Base-by-base conservation (phyloP, 2,329 filamentous ascomycete genomes). In the Calonectria leucothoes region DNA sequence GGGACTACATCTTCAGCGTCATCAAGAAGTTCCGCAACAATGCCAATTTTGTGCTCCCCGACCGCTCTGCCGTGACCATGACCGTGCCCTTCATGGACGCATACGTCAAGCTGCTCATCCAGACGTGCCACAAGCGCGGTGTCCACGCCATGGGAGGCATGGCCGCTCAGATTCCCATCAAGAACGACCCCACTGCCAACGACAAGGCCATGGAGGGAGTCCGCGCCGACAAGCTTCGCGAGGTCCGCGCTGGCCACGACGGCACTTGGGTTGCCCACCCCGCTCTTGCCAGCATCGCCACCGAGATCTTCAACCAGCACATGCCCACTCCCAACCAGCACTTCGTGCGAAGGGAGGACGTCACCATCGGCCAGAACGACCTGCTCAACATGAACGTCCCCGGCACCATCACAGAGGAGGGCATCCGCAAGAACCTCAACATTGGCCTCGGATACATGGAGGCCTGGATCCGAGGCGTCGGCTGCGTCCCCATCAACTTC, bases 11-110 rank as follows among this genome's bases (percentile, higher is more conserved):
- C 88, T 99, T 99, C 91, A 97, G 94, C 85, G 95, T 96, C 83
- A 98, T 99, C 90, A 99, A 99, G 91, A 98, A 98, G 87, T 98
- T 98, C 94, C 95, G 97, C 84, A 92, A 98, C 82, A 97, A 98
- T 89, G 89, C 94, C 81, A 93, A 93, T 87, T 98, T 98, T 83
- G 92, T 98, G 71, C 93, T 99, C 25, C 97, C 97, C 33, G 96
- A 99, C 85, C 94, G 97, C 75, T 93, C 93, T 69, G 90, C 92
- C 74, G 95, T 99, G 69, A 99, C 97, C 80, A 98, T 99, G 97
- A 98, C 96, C 15, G 94, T 96, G 2, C 97, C 97, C 15, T 99
- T 99, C 87, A 98, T 99, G 97, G 91, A 98, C 80, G 92, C 97
- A 63, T 99, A 99, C 82, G 88, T 98, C 82, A 97, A 97, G 87